Base-by-base conservation (phyloP, 805 yeast genomes). In the Cyberlindnera misumaiensis region DNA sequence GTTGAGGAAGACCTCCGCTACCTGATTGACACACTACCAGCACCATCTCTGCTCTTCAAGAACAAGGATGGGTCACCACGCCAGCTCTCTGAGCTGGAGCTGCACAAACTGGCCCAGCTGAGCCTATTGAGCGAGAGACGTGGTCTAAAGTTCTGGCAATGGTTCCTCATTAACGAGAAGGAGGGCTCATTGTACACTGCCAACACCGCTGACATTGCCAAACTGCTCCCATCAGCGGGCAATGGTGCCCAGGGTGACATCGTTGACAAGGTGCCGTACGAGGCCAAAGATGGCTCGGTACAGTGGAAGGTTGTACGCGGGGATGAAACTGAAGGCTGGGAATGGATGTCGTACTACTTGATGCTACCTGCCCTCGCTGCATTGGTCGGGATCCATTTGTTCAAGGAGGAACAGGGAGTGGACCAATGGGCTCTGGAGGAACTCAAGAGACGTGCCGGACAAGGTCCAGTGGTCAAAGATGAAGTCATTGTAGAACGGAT, bases 321-420 rank as follows among this genome's bases (percentile, higher is more conserved):
- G 56, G 75, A 80, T 38, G 77, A 73, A 52, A 78, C 77, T 55
- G 94, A 85, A 64, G 94, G 94, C 35, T 85, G 95, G 95, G 95
- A 86, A 58, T 67, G 68, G 46, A 68, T 83, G 39, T 77, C 80
- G 52, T 84, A 80, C 64, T 80, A 73, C 60, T 65, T 80, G 39
- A 82, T 81, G 48, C 72, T 85, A 42, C 95, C 95, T 14, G 77
- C 79, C 18, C 67, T 82, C 55, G 64, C 75, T 35, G 65, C 77
- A 46, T 62, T 83, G 33, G 66, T 77, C 38, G 76, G 68, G 28
- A 61, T 72, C 14, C 61, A 72, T 42, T 49, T 72, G 34, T 77
- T 75, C 62, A 67, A 73, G 46, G 63, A 68, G 36, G 73, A 71
- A 42, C 72, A 70, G 41, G 69, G 68, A 45, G 62, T 76, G 39